phyloP scores from a whole-genome alignment of 2,329 filamentous ascomycete species.

The Daldinia sp. region DNA sequence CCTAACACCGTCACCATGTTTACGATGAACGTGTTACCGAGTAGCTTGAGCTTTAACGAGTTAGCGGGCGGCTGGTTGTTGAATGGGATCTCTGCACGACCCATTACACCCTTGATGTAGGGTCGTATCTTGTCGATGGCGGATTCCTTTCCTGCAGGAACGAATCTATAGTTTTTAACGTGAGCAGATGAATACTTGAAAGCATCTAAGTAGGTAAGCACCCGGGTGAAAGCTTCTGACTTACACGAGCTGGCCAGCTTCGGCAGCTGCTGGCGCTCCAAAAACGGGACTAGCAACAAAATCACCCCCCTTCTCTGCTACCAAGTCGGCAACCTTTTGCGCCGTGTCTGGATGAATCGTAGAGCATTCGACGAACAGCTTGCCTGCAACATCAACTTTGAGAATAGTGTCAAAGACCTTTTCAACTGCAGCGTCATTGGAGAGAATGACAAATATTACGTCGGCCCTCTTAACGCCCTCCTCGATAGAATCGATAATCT shows the following conservation, averaged over 20 bases:
- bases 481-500: slow-evolving; percentile 72
- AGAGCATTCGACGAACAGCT: slow-evolving; percentile 88
- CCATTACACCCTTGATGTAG: slow-evolving; percentile 75
- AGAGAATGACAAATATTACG: slow-evolving; percentile 85
- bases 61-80: slow-evolving; percentile 56
- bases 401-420: slow-evolving; percentile 70
- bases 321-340: slow-evolving; percentile 69
- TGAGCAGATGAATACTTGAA: background rate
- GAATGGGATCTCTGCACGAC: slow-evolving; percentile 66
- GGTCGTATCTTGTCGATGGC: slow-evolving; percentile 72
- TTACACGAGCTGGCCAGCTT: slow-evolving; percentile 70
- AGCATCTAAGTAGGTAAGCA: background rate
- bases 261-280: slow-evolving; percentile 72
- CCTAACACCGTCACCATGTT: slow-evolving; percentile 85
- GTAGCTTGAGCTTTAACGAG: slow-evolving; percentile 79
- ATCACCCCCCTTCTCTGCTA: slow-evolving; percentile 71
- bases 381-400: slow-evolving; percentile 69
- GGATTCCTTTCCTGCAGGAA: slow-evolving; percentile 70
- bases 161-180: slow-evolving; percentile 56
- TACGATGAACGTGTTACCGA: slow-evolving; percentile 88
- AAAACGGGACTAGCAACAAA: slow-evolving; percentile 82
- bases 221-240: slow-evolving; percentile 22
- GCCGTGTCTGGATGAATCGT: slow-evolving; percentile 89
- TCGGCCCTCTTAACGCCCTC: slow-evolving; percentile 76
- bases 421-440: slow-evolving; percentile 80